Evolutionary conservation across 2,329 filamentous ascomycete species (phyloP), one percentile per base, ranked within the genome.

Genomic region (Curvularia sp.): DNA sequence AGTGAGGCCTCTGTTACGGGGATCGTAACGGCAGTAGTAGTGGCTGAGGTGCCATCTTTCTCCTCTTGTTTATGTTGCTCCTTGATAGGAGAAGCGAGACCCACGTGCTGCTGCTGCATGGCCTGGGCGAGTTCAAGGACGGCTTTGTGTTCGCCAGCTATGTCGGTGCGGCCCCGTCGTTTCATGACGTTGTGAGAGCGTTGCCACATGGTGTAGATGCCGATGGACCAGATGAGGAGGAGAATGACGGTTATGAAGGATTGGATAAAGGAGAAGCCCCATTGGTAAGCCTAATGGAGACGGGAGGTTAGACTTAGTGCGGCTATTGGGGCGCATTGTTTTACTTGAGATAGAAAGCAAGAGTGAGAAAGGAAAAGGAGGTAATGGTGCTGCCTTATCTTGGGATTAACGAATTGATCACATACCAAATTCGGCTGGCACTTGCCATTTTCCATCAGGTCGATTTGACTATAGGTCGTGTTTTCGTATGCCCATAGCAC

Each of bases 251-350:
- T 60, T 24, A 63, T 38, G 55, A 61, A 62, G 0, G 70, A 53
- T 28, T 71, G 64, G 3, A 68, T 52, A 42, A 63, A 70, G 0
- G 68, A 69, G 48, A 71, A 72, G 0, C 68, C 69, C 67, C 69
- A 72, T 39, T 63, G 55, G 33, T 70, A 72, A 2, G 44, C 60
- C 61, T 62, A 9, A n/a, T 5, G 35, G 15, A 3, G 7, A 18
- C 15, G 7, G 13, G 4, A 38, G 15, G 4, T 7, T 18, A 38
- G 13, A n/a, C n/a, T 38, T 18, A 3, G 35, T 38, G 0, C 6
- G 2, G 7, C n/a, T n/a, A 15, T 38, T 18, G 8, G 30, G 10
- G 8, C 5, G 33, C 9, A n/a, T n/a, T 35, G 2, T 12, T 6
- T 35, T 35, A 5, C 13, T 6, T 5, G 4, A 35, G 33, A n/a